phyloP scores from a whole-genome alignment of 495 filamentous ascomycete genomes.

The Annulohypoxylon bovei region DNA sequence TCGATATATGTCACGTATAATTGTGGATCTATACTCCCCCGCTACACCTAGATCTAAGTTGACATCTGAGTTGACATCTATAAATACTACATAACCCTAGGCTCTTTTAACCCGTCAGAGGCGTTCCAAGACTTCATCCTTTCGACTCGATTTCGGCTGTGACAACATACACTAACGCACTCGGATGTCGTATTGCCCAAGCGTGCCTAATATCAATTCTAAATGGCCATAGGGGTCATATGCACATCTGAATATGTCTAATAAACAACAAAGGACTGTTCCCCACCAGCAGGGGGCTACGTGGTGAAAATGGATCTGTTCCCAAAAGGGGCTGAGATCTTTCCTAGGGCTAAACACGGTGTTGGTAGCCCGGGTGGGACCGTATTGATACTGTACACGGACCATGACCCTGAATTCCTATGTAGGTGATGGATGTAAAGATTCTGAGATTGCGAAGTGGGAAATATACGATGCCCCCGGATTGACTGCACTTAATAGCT shows the following conservation, averaged over 20 bases:
- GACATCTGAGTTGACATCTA: neutral
- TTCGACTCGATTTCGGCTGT: neutral
- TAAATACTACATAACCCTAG: neutral
- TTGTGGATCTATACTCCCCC: neutral
- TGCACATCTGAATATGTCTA: neutral
- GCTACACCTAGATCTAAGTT: neutral
- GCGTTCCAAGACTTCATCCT: neutral
- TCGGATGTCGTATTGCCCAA: neutral
- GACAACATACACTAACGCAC: neutral
- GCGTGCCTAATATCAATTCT: neutral
- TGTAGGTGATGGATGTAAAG: too few relatives aligned
- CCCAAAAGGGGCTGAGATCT: slow-evolving; percentile 4
- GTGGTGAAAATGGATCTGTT: slow-evolving; percentile 7
- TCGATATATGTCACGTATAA: neutral
- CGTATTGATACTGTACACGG: neutral
- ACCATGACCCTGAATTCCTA: neutral
- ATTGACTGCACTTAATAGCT: neutral
- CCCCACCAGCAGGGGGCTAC: slow-evolving; percentile 6
- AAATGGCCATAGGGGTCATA: neutral
- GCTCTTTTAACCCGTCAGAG: neutral
- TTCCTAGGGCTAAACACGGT: slow-evolving; percentile 5
- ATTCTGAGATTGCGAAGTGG: neutral
- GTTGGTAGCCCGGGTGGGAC: neutral
- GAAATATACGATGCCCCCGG: neutral
- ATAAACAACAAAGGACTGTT: neutral